Evolutionary conservation across 345 rosid genomes (phyloP).

Genomic region (Trapa incisa): DNA sequence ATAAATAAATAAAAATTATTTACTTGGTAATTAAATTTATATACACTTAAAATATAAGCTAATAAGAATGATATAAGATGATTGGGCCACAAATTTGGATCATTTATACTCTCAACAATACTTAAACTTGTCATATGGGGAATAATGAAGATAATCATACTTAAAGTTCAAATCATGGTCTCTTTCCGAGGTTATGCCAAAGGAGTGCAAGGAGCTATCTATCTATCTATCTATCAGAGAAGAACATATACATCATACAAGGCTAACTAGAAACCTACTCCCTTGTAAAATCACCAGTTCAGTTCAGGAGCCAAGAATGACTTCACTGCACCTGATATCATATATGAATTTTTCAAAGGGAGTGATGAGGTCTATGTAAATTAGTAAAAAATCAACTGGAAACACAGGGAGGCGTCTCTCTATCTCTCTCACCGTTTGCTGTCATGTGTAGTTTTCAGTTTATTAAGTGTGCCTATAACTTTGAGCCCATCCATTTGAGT

Average conservation of each 20-base stretch:
- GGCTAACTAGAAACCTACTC: background rate
- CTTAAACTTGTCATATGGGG: too few relatives aligned
- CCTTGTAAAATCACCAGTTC: too few relatives aligned
- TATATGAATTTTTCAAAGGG: conserved; percentile 2
- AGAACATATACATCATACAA: background rate
- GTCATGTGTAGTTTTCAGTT: conserved; percentile 69
- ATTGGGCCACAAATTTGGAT: too few relatives aligned
- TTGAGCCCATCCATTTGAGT: conserved; percentile 9
- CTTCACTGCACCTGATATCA: too few relatives aligned
- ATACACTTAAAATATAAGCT: too few relatives aligned
- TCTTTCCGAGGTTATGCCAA: background rate
- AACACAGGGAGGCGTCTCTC: background rate
- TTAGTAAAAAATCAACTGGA: conserved; percentile 20
- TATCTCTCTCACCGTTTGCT: conserved; percentile 24
- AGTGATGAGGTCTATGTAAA: conserved; percentile 22
- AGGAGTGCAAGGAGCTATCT: background rate
- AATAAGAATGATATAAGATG: too few relatives aligned
- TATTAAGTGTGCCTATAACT: conserved; percentile 19
- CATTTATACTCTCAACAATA: too few relatives aligned
- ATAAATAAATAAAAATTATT: too few relatives aligned
- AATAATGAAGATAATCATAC: too few relatives aligned
- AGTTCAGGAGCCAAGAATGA: too few relatives aligned
- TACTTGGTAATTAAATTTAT: too few relatives aligned
- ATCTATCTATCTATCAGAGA: background rate
- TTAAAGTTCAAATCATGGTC: background rate